phyloP scores from a whole-genome alignment of 1,284 basidiomycete genomes.

The Pseudomicrostroma phylloplanum region DNA sequence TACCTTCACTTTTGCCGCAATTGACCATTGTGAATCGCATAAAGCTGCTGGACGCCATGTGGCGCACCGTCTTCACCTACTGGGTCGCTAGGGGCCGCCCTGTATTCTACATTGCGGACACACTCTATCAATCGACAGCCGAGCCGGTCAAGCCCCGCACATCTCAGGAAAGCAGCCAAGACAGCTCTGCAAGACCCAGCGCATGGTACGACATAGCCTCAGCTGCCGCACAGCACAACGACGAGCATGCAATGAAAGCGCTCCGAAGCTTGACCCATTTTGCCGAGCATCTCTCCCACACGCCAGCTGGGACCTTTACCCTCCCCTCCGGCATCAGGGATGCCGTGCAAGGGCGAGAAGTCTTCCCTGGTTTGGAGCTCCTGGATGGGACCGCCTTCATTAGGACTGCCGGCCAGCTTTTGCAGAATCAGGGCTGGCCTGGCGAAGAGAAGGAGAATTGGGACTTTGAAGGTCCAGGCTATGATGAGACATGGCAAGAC shows the following conservation, averaged over 20 bases:
- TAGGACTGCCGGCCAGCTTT: slow-evolving; percentile 11
- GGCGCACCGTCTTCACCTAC: background rate
- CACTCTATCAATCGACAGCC: background rate
- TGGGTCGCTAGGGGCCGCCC: slow-evolving; percentile 11
- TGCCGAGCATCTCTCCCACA: slow-evolving; percentile 1
- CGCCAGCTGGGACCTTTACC: background rate
- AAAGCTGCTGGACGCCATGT: slow-evolving; percentile 7
- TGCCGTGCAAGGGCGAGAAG: background rate
- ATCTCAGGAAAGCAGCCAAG: background rate
- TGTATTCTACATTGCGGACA: background rate
- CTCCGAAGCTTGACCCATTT: slow-evolving; percentile 11
- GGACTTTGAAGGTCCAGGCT: slow-evolving; percentile 9
- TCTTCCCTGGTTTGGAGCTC: slow-evolving; percentile 6
- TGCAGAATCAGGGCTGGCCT: slow-evolving; percentile 13
- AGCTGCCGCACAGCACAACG: slow-evolving; percentile 9
- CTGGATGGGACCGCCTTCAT: slow-evolving; percentile 15
- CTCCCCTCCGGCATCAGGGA: background rate
- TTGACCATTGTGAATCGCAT: background rate
- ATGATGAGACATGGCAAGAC: slow-evolving; percentile 9
- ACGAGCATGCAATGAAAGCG: slow-evolving; percentile 16
- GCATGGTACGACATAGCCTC: slow-evolving; percentile 11
- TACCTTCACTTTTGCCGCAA: slow-evolving; percentile 2
- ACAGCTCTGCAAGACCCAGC: background rate
- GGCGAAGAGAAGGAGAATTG: background rate
- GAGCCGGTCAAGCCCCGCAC: background rate